Base-by-base conservation (phyloP, 345 rosid genomes). In the Acer negundo region DNA sequence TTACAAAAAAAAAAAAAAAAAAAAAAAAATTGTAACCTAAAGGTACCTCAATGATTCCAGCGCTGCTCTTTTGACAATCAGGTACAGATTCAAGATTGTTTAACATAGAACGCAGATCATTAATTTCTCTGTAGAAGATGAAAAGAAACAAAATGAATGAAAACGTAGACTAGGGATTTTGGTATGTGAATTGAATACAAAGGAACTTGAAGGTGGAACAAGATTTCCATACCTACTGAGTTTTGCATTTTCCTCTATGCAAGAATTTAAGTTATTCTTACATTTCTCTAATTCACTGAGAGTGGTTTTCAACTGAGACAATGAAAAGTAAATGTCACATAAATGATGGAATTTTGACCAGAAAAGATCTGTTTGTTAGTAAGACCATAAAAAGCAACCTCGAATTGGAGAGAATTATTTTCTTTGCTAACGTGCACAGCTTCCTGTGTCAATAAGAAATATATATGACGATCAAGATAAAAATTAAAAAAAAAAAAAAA, bases 171-270 rank as follows among this genome's bases (percentile, higher is more conserved):
- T 24, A 44, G 71, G 31, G 61, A 9, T 22, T 42, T 42, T 66
- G 28, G 66, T 74, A 47, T 59, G 68, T 67, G 69, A 53, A 55
- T 72, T 17, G 44, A 78, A 75, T 71, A 62, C 49, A 62, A 65
- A 62, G 47, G 75, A 55, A 68, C 42, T 61, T 68, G 55, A 58
- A 87, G 80, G 69, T 13, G 47, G 64, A 72, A 76, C 65, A 38
- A 70, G 78, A 86, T 61, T 70, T 71, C 38, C 91, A 85, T 65
- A 93, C 97, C 96, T 87, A 19, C 82, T 81, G 73, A 95, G 91
- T 78, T 87, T 90, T 75, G 87, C 87, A 83, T 95, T 95, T 70
- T 95, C 96, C 80, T 92, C 92, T 42, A 93, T 76, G 87, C 95
- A 95, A 84, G 89, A 85, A 73, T 75, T 87, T 63, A 93, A 89